phyloP scores from a whole-genome alignment of 768 basidiomycete genomes.

The Podaxis sp. region DNA sequence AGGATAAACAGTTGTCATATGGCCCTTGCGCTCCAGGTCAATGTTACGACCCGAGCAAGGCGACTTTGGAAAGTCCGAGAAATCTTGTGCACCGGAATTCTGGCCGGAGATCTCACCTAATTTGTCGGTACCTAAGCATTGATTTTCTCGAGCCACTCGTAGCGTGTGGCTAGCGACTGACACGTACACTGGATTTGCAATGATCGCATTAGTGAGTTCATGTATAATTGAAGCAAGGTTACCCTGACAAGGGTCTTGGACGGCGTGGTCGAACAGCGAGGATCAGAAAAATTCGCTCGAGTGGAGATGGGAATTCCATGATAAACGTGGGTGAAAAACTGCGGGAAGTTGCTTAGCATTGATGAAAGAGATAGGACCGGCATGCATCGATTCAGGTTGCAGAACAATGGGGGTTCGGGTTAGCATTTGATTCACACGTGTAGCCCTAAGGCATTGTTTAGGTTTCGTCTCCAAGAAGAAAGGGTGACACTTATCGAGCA shows the following conservation, averaged over 20 bases:
- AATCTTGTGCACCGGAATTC: neutral
- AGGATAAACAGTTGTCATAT: neutral
- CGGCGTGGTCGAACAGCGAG: neutral
- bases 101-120: neutral
- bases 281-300: neutral
- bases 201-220: neutral
- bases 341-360: neutral
- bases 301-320: neutral
- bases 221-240: neutral
- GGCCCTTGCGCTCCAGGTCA: neutral
- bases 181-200: neutral
- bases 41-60: neutral
- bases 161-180: neutral
- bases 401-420: neutral
- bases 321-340: neutral
- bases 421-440: neutral
- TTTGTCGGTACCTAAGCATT: neutral
- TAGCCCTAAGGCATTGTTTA: neutral
- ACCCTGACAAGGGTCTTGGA: neutral
- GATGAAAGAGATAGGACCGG: neutral
- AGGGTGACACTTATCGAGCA: too few species aligned
- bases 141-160: neutral
- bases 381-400: neutral
- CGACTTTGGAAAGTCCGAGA: neutral
- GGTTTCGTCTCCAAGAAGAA: too few species aligned